Base-by-base conservation (phyloP, 495 filamentous ascomycete species). In the Clohesyomyces aquaticus region DNA sequence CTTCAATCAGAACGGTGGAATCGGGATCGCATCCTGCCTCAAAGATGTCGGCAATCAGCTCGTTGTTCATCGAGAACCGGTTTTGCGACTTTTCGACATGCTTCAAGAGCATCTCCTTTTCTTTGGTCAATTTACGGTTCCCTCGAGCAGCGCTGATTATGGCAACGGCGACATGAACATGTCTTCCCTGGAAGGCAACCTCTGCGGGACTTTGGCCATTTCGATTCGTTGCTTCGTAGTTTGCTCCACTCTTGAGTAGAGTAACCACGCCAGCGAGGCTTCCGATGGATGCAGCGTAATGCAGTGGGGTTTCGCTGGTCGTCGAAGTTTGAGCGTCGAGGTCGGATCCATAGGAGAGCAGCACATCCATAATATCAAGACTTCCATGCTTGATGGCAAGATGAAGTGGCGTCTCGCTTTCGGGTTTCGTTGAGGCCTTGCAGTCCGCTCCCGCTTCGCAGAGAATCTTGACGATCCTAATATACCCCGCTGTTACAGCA, bases 1-100 rank as follows among this genome's bases (percentile, higher is more conserved):
- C 59, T 53, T 62, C 65, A 4, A 67, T 23, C 47, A 67, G 28
- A 8, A 63, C 65, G 3, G 65, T 67, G 10, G 65, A 67, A 10
- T 67, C 59, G 1, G 65, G 65, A 23, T 62, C 58, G 41, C 58
- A 62, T 8, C 58, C 46, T 10, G 65, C 65, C 45, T 61, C 59
- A 46, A 62, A 67, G 26, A 67, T 58, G 27, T 57, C 54, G 12
- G 65, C 53, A 32, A 67, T 62, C 23, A 67, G 22, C 42, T 67
- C 65, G 29, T 67, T 63, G 29, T 53, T 59, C 47, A 67, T 47
- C 26, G 65, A 67, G 42, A 63, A 67, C 6, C 65, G 42, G 26
- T 63, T 67, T 27, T 67, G 65, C 21, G 58, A 25, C 26, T 67
- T 62, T 22, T 67, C 65, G 2, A 67, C 65, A 63, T 67, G 54